phyloP scores from a whole-genome alignment of 2,329 filamentous ascomycete genomes.

The Herpotrichia juniperi region DNA sequence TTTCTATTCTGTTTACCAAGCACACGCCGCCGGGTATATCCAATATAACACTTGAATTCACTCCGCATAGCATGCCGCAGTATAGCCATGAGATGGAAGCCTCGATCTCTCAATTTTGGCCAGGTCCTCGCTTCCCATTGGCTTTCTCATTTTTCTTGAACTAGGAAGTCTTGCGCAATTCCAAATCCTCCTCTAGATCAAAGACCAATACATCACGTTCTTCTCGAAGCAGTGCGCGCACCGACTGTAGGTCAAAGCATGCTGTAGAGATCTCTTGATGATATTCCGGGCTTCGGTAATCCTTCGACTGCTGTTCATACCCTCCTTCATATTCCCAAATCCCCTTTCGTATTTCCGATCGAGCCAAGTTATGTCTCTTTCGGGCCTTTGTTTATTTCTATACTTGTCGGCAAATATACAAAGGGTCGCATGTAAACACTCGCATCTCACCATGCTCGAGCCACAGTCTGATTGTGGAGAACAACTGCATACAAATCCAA shows the following conservation, averaged over 20 bases:
- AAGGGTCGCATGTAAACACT: background rate
- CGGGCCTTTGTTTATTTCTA: background rate
- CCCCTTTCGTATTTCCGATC: background rate
- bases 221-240: no score
- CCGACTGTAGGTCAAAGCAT: background rate
- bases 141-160: no score
- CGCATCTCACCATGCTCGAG: background rate
- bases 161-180: no score
- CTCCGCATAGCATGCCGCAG: no score
- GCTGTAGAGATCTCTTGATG: background rate
- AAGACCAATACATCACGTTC: no score
- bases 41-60: no score
- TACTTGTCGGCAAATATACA: background rate
- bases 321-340: background rate
- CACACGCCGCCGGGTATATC: no score
- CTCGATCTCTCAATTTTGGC: no score
- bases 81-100: no score
- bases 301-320: background rate
- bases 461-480: background rate
- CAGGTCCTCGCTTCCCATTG: no score
- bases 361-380: background rate
- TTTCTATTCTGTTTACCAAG: no score
- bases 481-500: background rate
- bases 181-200: no score
- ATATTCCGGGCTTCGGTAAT: background rate